Percentiles rank a stretch among this genome's conserved stretches.
Conservation (phyloP, 768 basidiomycete species). For the Podaxis sp. region DNA sequence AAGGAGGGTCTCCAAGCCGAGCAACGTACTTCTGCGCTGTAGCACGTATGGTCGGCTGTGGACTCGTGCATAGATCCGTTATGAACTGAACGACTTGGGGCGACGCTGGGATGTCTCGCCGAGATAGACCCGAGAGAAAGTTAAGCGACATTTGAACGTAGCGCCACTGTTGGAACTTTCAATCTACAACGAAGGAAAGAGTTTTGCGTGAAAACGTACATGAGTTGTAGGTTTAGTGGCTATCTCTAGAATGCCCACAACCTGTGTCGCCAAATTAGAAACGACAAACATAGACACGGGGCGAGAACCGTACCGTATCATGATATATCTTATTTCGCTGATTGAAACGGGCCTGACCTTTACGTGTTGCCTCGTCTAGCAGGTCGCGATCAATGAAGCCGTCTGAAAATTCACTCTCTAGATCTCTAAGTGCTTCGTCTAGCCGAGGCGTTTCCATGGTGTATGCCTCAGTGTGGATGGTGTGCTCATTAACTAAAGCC, state of each 20-base stretch:
- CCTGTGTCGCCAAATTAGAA: constrained; percentile 29
- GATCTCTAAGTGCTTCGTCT: constrained; percentile 38
- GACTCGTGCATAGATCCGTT: constrained; percentile 60
- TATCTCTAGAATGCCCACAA: constrained; percentile 55
- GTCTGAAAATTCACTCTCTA: constrained; percentile 48
- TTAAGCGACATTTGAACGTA: constrained; percentile 69
- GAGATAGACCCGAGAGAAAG: constrained; percentile 57
- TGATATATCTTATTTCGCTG: constrained; percentile 43
- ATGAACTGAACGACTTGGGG: constrained; percentile 59
- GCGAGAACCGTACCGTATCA: constrained; percentile 35
- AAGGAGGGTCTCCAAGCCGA: not conserved
- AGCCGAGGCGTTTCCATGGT: constrained; percentile 43
- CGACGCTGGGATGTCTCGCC: constrained; percentile 53
- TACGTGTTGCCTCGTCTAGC: constrained; percentile 37
- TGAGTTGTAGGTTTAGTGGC: constrained; percentile 64
- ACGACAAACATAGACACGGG: constrained; percentile 9
- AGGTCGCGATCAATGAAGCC: constrained; percentile 37
- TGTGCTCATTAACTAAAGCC: constrained; percentile 58
- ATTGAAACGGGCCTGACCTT: constrained; percentile 35
- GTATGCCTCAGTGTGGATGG: constrained; percentile 59
- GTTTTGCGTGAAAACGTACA: constrained; percentile 38
- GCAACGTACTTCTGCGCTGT: constrained; percentile 55
- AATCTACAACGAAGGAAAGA: not conserved
- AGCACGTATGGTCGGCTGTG: constrained; percentile 64
- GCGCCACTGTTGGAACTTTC: constrained; percentile 58